Evolutionary conservation across 1,284 basidiomycete species (phyloP).

Genomic region (Boletellus dicymbophilus): DNA sequence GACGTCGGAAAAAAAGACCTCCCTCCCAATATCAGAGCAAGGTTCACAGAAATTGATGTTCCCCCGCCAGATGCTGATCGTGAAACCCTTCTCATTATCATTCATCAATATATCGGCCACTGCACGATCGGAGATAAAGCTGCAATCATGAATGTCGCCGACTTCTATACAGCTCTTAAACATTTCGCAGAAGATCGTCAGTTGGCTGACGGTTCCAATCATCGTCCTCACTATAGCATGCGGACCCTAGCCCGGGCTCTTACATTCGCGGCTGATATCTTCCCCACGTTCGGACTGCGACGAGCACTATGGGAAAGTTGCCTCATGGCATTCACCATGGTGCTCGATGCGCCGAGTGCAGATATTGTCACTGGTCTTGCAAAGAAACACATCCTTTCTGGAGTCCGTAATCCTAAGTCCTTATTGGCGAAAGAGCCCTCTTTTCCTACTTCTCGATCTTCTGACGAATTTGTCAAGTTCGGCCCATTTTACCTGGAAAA

Average conservation of each 20-base stretch:
- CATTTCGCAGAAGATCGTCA: conserved; percentile 77
- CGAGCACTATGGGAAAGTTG: conserved; percentile 96
- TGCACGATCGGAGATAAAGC: conserved; percentile 84
- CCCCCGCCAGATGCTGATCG: conserved; percentile 91
- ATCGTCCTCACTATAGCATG: conserved; percentile 97
- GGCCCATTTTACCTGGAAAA: conserved; percentile 91
- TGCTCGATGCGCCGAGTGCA: conserved; percentile 79
- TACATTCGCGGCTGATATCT: conserved; percentile 87
- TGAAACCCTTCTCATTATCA: conserved; percentile 88
- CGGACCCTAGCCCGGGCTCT: conserved; percentile 92
- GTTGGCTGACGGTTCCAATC: conserved; percentile 94
- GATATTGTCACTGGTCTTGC: conserved; percentile 70
- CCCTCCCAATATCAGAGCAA: conserved; percentile 85
- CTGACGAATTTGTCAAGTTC: conserved; percentile 76
- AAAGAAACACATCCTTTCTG: conserved; percentile 79
- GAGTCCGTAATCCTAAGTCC: conserved; percentile 81
- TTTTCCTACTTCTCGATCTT: conserved; percentile 48
- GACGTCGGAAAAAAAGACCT: conserved; percentile 99
- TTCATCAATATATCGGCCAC: conserved; percentile 89
- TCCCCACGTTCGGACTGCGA: conserved; percentile 77
- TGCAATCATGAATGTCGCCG: conserved; percentile 90
- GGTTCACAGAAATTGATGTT: conserved; percentile 97
- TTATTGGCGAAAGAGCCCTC: conserved; percentile 71
- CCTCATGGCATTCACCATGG: conserved; percentile 98
- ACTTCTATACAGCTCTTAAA: conserved; percentile 89